A percentile compares a stretch with the other conserved stretches of the same genome.
phyloP scores from a whole-genome alignment of 2,329 filamentous ascomycete genomes.

The Exophiala xenobiotica region DNA sequence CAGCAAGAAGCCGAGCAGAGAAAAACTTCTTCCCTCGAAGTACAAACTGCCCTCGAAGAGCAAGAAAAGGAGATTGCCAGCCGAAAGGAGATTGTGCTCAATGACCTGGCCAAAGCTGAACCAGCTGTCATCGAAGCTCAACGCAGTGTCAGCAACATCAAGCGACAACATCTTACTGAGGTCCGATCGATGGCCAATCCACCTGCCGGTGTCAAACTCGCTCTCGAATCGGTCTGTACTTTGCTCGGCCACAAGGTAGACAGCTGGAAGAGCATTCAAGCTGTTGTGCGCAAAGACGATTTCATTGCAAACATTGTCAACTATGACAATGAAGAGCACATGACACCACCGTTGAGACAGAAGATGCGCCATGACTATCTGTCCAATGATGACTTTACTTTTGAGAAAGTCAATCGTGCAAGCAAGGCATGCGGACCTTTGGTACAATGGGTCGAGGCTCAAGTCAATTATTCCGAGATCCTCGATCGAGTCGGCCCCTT shows the following conservation, averaged over 20 bases:
- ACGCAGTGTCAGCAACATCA: constrained; percentile 97
- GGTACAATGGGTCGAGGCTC: constrained; percentile 94
- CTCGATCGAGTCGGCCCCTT: constrained; percentile 89
- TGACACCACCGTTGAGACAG: constrained; percentile 76
- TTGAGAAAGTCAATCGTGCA: constrained; percentile 91
- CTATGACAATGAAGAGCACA: constrained; percentile 92
- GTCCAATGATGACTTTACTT: constrained; percentile 91
- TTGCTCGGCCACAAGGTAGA: constrained; percentile 85
- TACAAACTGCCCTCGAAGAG: constrained; percentile 80
- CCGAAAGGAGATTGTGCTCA: constrained; percentile 78
- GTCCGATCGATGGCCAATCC: constrained; percentile 96
- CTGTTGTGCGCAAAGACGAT: constrained; percentile 84
- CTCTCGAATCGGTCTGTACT: constrained; percentile 94
- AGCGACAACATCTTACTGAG: constrained; percentile 94
- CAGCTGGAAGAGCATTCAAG: constrained; percentile 89
- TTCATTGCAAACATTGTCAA: constrained; percentile 98
- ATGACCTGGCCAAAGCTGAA: constrained; percentile 85
- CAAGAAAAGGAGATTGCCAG: constrained; percentile 85
- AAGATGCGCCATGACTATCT: constrained; percentile 94
- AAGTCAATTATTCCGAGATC: constrained; percentile 98
- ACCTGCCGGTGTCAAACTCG: constrained; percentile 83
- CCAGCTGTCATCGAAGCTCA: constrained; percentile 90
- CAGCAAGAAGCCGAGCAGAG: constrained; percentile 91
- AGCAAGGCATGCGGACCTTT: constrained; percentile 96
- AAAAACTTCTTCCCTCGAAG: constrained; percentile 82